phyloP scores from a whole-genome alignment of 192 early-diverging fungal genomes.

The Coemansia sp. region DNA sequence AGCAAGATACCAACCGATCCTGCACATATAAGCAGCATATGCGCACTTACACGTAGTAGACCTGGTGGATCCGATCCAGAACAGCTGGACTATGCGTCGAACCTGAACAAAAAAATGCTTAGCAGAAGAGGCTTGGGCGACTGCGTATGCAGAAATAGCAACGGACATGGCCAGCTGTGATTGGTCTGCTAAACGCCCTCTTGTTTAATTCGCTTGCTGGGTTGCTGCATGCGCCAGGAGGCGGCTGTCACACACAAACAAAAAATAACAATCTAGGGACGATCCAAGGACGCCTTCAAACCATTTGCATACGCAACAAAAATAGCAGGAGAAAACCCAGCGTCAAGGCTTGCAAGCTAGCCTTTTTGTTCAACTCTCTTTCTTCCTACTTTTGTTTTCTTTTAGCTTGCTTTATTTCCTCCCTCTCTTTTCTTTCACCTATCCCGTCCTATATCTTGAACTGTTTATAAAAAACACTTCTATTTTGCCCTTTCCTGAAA shows the following conservation, averaged over 20 bases:
- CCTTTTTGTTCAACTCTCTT: too few species aligned
- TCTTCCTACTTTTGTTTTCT: too few species aligned
- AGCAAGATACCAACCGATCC: too few species aligned
- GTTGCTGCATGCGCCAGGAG: background rate
- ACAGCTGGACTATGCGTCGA: background rate
- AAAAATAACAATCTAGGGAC: too few species aligned
- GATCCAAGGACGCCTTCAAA: background rate
- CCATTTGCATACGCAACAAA: background rate
- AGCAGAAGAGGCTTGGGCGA: background rate
- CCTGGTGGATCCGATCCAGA: background rate
- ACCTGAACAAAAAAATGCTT: too few species aligned
- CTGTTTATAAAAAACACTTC: background rate
- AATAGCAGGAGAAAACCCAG: background rate
- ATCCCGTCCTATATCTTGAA: too few species aligned
- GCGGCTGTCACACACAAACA: background rate
- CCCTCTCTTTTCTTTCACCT: too few species aligned
- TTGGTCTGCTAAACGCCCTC: constrained; percentile 15
- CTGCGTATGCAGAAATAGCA: background rate
- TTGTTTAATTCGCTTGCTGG: background rate
- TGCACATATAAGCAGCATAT: too few species aligned
- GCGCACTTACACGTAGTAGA: too few species aligned
- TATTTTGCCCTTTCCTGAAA: background rate
- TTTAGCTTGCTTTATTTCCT: too few species aligned
- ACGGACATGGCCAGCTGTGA: constrained; percentile 37
- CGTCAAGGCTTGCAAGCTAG: too few species aligned